phyloP scores from a whole-genome alignment of 192 early-diverging fungal species.

The Backusella sp. region DNA sequence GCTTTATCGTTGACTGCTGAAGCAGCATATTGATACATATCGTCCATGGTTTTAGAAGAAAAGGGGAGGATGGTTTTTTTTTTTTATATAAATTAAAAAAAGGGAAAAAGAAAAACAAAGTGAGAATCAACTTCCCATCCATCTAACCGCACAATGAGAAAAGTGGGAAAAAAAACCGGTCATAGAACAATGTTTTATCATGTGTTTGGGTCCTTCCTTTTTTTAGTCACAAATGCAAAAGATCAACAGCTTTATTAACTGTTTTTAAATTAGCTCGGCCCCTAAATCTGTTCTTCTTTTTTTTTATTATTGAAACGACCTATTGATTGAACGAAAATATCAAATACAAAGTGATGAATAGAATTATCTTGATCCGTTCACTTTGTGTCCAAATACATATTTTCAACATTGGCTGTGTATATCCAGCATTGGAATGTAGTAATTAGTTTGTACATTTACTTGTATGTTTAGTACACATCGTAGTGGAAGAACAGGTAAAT shows the following conservation, averaged over 20 bases:
- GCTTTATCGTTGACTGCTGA: constrained; percentile 24
- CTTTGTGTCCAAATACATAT: too few relatives aligned
- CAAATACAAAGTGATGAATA: not conserved
- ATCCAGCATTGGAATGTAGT: too few relatives aligned
- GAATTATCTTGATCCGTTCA: not conserved
- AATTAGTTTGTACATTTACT: too few relatives aligned
- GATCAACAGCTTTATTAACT: not conserved
- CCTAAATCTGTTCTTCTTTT: too few relatives aligned
- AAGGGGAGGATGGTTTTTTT: not conserved
- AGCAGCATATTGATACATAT: constrained; percentile 36
- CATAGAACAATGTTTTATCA: not conserved
- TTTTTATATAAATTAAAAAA: not conserved
- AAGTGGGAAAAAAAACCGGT: not conserved
- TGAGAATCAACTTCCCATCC: not conserved
- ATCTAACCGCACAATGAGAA: not conserved
- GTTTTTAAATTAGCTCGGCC: too few relatives aligned
- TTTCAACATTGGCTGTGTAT: too few relatives aligned
- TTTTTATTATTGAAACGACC: not conserved
- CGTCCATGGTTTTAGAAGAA: constrained; percentile 25
- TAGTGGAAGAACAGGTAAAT: too few relatives aligned
- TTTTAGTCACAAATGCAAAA: not conserved
- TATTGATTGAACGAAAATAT: not conserved
- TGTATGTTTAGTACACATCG: too few relatives aligned
- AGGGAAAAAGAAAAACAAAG: not conserved
- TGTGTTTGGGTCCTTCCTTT: not conserved